Evolutionary conservation across 2,329 filamentous ascomycete species (phyloP), one percentile per base, ranked within the genome.

Genomic region (Fusarium sp.): DNA sequence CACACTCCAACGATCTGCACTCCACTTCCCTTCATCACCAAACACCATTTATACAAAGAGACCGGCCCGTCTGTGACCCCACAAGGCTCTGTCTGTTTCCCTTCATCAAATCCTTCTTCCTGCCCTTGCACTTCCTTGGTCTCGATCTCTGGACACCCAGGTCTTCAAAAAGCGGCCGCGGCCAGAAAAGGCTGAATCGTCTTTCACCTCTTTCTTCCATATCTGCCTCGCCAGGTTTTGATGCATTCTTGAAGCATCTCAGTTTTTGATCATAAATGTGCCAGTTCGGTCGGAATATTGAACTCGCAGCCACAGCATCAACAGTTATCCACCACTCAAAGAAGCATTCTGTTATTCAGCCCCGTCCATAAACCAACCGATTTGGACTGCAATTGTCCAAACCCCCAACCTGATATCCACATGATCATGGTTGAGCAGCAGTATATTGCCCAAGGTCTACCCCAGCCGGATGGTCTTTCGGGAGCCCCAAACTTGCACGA

Each of bases 401-500:
- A 50, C 67, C 43, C 63, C 66, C 52, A 63, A 49, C 37, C 43
- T 54, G 48, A 52, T 57, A 59, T 45, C 58, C 68, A 70, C 72
- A 73, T 76, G 75, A 77, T 69, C 74, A 78, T 78, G 76, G 75
- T 76, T 61, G 76, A 77, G 74, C 70, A 77, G 71, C 74, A 74
- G 49, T 78, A 77, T 71, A 72, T 77, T 69, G 59, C 72, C 66
- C 70, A 73, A 71, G 73, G 74, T 69, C 74, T 77, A 58, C 69
- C 76, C 68, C 75, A 77, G 52, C 58, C 71, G 58, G 75, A 74
- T 63, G 66, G 70, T 70, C 69, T 77, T 50, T 73, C 75, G 63
- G 74, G 70, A 68, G 64, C 69, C 52, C 42, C 71, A 63, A 72
- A 59, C 59, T 64, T 77, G 63, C 63, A 75, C 42, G 70, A 75